A percentile compares a stretch with the other conserved stretches of the same genome.
phyloP scores from a whole-genome alignment of 2,329 filamentous ascomycete species.

The Chrysoporthe deuterocubensis region DNA sequence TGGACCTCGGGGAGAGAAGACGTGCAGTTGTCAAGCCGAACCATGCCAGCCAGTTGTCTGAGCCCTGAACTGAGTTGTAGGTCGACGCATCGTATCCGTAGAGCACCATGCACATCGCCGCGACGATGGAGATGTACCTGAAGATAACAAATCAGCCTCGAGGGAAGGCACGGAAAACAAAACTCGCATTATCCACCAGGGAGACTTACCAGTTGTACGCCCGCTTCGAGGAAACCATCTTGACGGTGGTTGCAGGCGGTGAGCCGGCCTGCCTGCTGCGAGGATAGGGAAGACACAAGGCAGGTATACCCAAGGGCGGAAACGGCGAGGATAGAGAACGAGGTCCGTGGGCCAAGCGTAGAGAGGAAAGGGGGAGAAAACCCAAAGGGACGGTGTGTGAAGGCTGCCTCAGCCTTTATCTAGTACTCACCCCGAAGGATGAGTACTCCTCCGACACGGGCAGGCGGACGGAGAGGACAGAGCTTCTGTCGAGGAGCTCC shows the following conservation, averaged over 20 bases:
- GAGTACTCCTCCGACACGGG: neutral
- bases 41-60: constrained; percentile 67
- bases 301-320: neutral
- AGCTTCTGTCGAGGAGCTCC: neutral
- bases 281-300: neutral
- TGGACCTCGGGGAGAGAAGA: neutral
- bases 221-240: constrained; percentile 35
- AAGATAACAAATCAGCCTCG: neutral
- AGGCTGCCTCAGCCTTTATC: constrained; percentile 16
- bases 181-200: neutral
- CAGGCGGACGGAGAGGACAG: neutral
- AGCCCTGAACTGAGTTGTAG: constrained; percentile 73
- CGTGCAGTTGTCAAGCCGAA: constrained; percentile 55
- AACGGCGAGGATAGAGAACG: neutral
- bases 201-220: constrained; percentile 35
- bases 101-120: constrained; percentile 74
- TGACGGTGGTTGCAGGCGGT: constrained; percentile 26
- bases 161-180: neutral
- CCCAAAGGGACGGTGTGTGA: neutral
- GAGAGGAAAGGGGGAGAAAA: neutral
- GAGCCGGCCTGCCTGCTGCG: constrained; percentile 15
- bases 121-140: constrained; percentile 71
- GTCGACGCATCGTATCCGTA: constrained; percentile 77
- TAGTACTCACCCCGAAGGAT: neutral
- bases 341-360: neutral